Evolutionary conservation across 345 rosid genomes (phyloP).

Genomic region (Toxicodendron radicans): DNA sequence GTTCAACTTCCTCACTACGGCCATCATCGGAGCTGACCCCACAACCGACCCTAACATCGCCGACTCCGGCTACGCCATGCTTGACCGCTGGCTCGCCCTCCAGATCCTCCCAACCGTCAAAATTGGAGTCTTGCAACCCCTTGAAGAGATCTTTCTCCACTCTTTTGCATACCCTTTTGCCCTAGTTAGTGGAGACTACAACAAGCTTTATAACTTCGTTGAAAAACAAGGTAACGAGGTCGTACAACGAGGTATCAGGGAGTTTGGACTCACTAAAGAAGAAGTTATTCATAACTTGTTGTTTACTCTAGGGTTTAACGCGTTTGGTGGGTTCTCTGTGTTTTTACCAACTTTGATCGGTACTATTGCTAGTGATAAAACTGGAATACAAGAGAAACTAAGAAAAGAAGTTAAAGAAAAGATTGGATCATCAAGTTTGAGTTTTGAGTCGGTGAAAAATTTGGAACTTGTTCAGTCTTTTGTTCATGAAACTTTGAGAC

Average conservation of each 20-base stretch:
- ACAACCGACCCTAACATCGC: slow-evolving; percentile 43
- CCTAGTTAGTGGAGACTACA: slow-evolving; percentile 62
- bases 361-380: slow-evolving; percentile 38
- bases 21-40: slow-evolving; percentile 67
- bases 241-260: slow-evolving; percentile 41
- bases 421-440: slow-evolving; percentile 41
- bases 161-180: slow-evolving; percentile 67
- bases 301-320: slow-evolving; percentile 74
- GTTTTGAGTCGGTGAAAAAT: slow-evolving; percentile 55
- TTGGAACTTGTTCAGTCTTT: slow-evolving; percentile 79
- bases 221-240: slow-evolving; percentile 50
- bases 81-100: slow-evolving; percentile 65
- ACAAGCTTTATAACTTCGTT: slow-evolving; percentile 51
- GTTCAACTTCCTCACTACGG: slow-evolving; percentile 59
- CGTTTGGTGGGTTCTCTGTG: slow-evolving; percentile 81
- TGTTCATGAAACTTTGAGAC: slow-evolving; percentile 72
- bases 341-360: slow-evolving; percentile 52
- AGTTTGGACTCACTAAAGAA: slow-evolving; percentile 61
- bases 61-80: slow-evolving; percentile 44
- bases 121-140: slow-evolving; percentile 51
- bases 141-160: slow-evolving; percentile 77
- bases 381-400: slow-evolving; percentile 58
- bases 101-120: slow-evolving; percentile 60
- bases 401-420: slow-evolving; percentile 52
- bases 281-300: slow-evolving; percentile 68